phyloP scores from a whole-genome alignment of 2,329 filamentous ascomycete genomes.

The Phaeosphaeriaceae sp. region DNA sequence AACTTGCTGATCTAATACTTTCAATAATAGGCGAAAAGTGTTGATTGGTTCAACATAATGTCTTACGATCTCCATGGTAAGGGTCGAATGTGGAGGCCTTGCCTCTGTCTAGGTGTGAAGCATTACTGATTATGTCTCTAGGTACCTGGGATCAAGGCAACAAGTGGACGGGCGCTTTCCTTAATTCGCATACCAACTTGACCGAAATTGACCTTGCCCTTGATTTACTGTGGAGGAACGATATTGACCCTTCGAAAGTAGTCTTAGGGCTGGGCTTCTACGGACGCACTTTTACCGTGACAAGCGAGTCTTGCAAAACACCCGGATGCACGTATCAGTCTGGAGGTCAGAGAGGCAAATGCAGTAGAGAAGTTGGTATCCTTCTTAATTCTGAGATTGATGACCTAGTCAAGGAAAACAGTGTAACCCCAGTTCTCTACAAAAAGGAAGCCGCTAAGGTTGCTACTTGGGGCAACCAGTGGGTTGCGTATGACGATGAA shows the following conservation, averaged over 20 bases:
- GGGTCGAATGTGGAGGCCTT: background rate
- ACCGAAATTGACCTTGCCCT: constrained; percentile 52
- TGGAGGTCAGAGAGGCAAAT: constrained; percentile 8
- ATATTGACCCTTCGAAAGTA: constrained; percentile 50
- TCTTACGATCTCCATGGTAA: constrained; percentile 52
- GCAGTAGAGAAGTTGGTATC: constrained; percentile 14
- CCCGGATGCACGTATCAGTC: constrained; percentile 9
- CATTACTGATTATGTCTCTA: too few relatives aligned
- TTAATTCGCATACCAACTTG: constrained; percentile 52
- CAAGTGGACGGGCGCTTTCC: constrained; percentile 30
- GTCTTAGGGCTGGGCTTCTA: constrained; percentile 56
- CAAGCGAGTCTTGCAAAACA: constrained; percentile 6
- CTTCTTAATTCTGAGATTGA: constrained; percentile 26
- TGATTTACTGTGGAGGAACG: constrained; percentile 56
- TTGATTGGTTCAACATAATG: constrained; percentile 56
- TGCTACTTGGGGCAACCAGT: constrained; percentile 40
- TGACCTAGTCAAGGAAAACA: constrained; percentile 12
- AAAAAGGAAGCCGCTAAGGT: constrained; percentile 31
- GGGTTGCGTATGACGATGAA: constrained; percentile 32
- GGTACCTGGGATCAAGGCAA: constrained; percentile 44
- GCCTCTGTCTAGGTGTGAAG: too few relatives aligned
- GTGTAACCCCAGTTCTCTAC: constrained; percentile 11
- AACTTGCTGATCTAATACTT: background rate
- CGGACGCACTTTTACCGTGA: constrained; percentile 38
- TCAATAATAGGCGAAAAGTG: constrained; percentile 3